Evolutionary conservation across 164 flowering plant genomes (phyloP).

Genomic region (Stephania yunnanensis): DNA sequence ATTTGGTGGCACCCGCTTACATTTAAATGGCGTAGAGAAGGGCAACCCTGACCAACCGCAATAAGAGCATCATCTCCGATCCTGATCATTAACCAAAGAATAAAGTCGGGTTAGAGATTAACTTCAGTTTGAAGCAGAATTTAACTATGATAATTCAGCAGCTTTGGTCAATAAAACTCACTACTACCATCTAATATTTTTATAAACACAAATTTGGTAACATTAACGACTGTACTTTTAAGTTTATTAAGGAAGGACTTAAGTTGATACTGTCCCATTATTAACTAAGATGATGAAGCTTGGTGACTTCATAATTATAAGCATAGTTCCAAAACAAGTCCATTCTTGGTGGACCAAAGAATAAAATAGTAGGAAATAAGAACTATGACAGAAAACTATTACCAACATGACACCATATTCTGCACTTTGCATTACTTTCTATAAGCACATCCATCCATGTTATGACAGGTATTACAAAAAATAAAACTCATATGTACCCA

Average conservation of each 20-base stretch:
- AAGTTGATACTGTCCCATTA: background rate
- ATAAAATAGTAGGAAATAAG: background rate
- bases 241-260: too few species aligned
- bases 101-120: slow-evolving; percentile 3
- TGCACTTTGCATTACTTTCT: background rate
- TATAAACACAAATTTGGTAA: too few species aligned
- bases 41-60: slow-evolving; percentile 72
- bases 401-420: too few species aligned
- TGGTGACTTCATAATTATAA: background rate
- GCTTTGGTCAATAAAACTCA: background rate
- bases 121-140: background rate
- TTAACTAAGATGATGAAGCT: background rate
- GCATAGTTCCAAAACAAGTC: background rate
- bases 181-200: too few species aligned
- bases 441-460: background rate
- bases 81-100: slow-evolving; percentile 32
- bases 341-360: background rate
- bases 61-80: slow-evolving; percentile 83
- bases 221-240: too few species aligned
- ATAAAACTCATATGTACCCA: background rate
- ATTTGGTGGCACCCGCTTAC: slow-evolving; percentile 86
- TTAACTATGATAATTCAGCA: background rate
- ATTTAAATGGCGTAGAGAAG: slow-evolving; percentile 54
- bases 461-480: background rate
- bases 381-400: background rate